Evolutionary conservation across 345 rosid species (phyloP), one percentile per base, ranked within the genome.

Genomic region (Pelargonium nanum): DNA sequence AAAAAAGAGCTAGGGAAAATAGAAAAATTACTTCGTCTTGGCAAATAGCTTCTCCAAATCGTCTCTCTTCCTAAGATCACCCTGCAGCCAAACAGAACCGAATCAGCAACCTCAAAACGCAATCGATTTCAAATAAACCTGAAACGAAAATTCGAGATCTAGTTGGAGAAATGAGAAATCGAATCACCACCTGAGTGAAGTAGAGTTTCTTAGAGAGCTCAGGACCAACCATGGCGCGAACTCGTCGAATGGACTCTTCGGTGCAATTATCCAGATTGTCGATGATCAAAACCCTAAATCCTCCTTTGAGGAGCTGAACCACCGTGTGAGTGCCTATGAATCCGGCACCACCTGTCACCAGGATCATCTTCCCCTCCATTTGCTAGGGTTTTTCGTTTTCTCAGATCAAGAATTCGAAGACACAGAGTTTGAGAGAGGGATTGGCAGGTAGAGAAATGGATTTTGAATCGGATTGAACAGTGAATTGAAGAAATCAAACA

Each of bases 341-440:
- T 12, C 99, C 99, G 61, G 99, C 99, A 23, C 99, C 96, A 26
- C 97, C 97, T 24, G 99, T 93, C 24, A 93, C 99, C 59, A 93
- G 85, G 67, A 93, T 78, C 22, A 64, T 73, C 69, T 72, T 79
- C 45, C 45, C 45, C 45, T 9, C 45, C 45, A 34, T 34, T 34
- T 26, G 70, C 85, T 19, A 68, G 70, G 12, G 72, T 61, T 50
- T 65, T 77, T 82, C 78, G 70, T 64, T 40, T 57, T 40, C 50
- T 19, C 23, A 25, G 28, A 22, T 32, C 13, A 16, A 26, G 16
- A 25, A 22, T 22, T 55, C 24, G 24, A 20, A 22, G 24, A 55
- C 20, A 22, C 55, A n/a, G n/a, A n/a, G n/a, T n/a, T n/a, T n/a
- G n/a, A n/a, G n/a, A n/a, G n/a, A n/a, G n/a, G n/a, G n/a, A n/a